Evolutionary conservation across 2,329 filamentous ascomycete species (phyloP).

Genomic region (Claviceps citrina): DNA sequence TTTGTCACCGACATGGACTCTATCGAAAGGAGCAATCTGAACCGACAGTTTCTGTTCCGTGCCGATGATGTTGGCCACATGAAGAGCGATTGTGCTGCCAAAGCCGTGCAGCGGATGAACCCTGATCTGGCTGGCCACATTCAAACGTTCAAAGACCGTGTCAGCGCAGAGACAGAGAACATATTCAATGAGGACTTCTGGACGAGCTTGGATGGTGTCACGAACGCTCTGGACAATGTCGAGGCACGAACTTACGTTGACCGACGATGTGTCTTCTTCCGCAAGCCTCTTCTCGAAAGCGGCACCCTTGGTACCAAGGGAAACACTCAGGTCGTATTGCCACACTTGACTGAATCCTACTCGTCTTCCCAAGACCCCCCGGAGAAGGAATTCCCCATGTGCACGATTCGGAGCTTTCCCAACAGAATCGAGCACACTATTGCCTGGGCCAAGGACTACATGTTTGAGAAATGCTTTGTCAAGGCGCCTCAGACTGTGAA

Average conservation of each 20-base stretch:
- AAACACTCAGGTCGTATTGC: slow-evolving; percentile 91
- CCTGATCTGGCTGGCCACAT: slow-evolving; percentile 82
- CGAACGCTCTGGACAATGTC: slow-evolving; percentile 94
- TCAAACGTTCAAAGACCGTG: slow-evolving; percentile 69
- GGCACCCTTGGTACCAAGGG: slow-evolving; percentile 98
- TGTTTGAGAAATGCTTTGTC: slow-evolving; percentile 89
- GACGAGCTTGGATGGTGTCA: slow-evolving; percentile 74
- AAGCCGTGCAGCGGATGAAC: slow-evolving; percentile 89
- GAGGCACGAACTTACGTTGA: slow-evolving; percentile 95
- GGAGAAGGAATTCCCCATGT: slow-evolving; percentile 98
- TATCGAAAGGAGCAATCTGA: slow-evolving; percentile 97
- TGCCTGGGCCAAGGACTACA: slow-evolving; percentile 80
- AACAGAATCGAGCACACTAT: slow-evolving; percentile 99
- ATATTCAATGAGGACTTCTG: slow-evolving; percentile 93
- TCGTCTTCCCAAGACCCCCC: slow-evolving; percentile 89
- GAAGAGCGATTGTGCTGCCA: slow-evolving; percentile 89
- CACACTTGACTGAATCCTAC: slow-evolving; percentile 86
- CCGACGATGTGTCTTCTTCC: slow-evolving; percentile 93
- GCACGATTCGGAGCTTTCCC: slow-evolving; percentile 89
- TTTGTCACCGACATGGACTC: slow-evolving; percentile 95
- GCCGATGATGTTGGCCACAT: slow-evolving; percentile 84
- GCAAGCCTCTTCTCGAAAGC: slow-evolving; percentile 88
- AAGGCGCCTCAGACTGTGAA: slow-evolving; percentile 90
- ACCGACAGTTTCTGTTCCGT: slow-evolving; percentile 92
- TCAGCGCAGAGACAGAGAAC: slow-evolving; percentile 81